Evolutionary conservation across 2,329 filamentous ascomycete genomes (phyloP).

Genomic region (Ophiostoma australiae): DNA sequence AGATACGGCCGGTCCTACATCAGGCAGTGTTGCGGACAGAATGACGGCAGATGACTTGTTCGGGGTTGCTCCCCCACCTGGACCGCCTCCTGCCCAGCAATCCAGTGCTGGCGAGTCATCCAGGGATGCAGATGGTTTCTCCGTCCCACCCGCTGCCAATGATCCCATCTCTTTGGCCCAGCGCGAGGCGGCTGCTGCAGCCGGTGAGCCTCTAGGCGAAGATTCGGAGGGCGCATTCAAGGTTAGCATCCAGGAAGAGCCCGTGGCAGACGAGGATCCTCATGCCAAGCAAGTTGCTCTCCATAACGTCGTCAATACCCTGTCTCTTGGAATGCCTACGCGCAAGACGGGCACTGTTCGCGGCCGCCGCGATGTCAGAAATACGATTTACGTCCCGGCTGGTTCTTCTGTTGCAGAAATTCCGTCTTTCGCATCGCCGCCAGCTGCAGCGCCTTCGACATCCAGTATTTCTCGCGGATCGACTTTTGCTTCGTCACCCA

Average conservation of each 20-base stretch:
- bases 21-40: conserved; percentile 41
- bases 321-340: conserved; percentile 61
- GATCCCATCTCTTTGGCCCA: conserved; percentile 68
- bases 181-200: conserved; percentile 49
- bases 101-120: conserved; percentile 36
- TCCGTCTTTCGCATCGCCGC: conserved; percentile 15
- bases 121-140: conserved; percentile 72
- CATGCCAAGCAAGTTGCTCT: conserved; percentile 68
- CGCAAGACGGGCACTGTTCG: conserved; percentile 72
- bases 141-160: conserved; percentile 59
- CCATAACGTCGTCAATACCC: conserved; percentile 67
- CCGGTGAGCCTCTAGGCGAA: conserved; percentile 43
- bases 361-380: conserved; percentile 84
- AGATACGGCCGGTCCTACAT: background rate
- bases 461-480: conserved; percentile 30
- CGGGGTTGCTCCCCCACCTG: conserved; percentile 49
- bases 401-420: conserved; percentile 36
- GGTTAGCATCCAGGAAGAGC: conserved; percentile 72
- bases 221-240: conserved; percentile 67
- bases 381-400: conserved; percentile 79
- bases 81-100: conserved; percentile 46
- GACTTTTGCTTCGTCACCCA: conserved; percentile 30
- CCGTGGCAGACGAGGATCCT: conserved; percentile 71
- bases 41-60: conserved; percentile 42
- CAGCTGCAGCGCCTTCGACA: background rate